Base-by-base conservation (phyloP, 305 asterid species). In the Rubia balearica region DNA sequence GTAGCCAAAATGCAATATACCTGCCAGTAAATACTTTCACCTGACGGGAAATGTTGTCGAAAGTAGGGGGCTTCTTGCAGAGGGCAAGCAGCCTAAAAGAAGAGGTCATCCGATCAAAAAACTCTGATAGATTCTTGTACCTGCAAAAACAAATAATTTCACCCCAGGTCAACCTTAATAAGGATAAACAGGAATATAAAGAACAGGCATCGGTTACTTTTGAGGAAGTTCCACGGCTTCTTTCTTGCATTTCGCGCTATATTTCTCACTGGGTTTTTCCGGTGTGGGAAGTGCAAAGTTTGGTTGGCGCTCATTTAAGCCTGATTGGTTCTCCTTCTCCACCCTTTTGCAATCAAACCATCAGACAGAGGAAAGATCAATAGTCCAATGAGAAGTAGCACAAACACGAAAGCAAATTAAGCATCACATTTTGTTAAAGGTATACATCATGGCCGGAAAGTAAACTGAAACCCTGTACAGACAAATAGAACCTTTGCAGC, bases 21-120 rank as follows among this genome's bases (percentile, higher is more conserved):
- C 96, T 87, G 81, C 89, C 90, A 8, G 92, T 77, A 74, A 89
- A 78, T 49, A 81, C 77, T 79, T 86, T 85, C 70, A 91, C 88
- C 77, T 83, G 96, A 56, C 72, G 76, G 80, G 87, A 80, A 68
- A 91, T 79, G 33, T 84, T 88, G 65, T 71, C 75, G 78, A 91
- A 88, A 46, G 79, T 83, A 42, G 93, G 82, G 13, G 78, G 68
- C 84, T 63, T 84, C 68, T 89, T 85, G 55, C 83, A 84, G 42
- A 91, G 79, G 67, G 75, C 57, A 24, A 91, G 87, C 83, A 91
- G 70, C 82, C 98, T 82, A 81, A 86, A 43, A 24, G 98, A 88
- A 69, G 81, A 79, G 65, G 71, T 73, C 93, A 89, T 80, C 27
- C 89, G 78, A 73, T 86, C 83, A 77, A 89, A 88, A 56, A 86